These are phyloP conservation scores for Phialophora chinensis DNA, from an alignment of 2,329 filamentous ascomycete genomes.

Conservation along the genomic window DNA sequence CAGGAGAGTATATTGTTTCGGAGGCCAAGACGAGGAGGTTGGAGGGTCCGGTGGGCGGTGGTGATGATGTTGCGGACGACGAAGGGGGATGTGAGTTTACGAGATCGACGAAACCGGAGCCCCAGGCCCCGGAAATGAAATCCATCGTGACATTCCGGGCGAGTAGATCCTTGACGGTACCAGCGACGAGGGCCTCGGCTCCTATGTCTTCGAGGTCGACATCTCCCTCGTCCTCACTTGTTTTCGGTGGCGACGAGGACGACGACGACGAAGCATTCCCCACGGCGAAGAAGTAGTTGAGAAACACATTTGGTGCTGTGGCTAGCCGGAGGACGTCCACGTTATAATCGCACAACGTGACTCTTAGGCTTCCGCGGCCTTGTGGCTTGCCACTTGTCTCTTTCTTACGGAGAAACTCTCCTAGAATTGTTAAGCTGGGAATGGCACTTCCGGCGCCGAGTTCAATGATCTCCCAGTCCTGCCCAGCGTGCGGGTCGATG, in stretches of 20 bases:
- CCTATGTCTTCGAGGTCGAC: constrained; percentile 32
- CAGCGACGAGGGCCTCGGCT: constrained; percentile 55
- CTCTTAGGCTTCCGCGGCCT: constrained; percentile 47
- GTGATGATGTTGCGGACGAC: constrained; percentile 16
- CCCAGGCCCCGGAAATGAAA: constrained; percentile 67
- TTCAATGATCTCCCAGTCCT: constrained; percentile 54
- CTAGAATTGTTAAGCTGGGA: constrained; percentile 62
- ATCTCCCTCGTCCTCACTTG: constrained; percentile 47
- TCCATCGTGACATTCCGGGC: constrained; percentile 55
- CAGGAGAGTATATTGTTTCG: constrained; percentile 69
- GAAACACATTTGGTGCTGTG: constrained; percentile 65
- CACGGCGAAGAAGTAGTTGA: constrained; percentile 53
- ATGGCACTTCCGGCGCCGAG: constrained; percentile 69
- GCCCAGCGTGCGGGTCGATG: not conserved
- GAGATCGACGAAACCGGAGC: constrained; percentile 54
- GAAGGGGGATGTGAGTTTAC: constrained; percentile 38
- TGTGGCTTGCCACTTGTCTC: constrained; percentile 39
- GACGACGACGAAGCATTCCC: not conserved
- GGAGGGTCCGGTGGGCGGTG: not conserved
- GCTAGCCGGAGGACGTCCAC: constrained; percentile 64
- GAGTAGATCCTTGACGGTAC: constrained; percentile 54
- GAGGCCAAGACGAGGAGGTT: constrained; percentile 60
- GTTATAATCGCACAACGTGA: constrained; percentile 69
- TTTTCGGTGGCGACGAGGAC: not conserved
- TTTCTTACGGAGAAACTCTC: constrained; percentile 51